Evolutionary conservation across 2,329 filamentous ascomycete genomes (phyloP).

Genomic region (Colletotrichum viniferum): DNA sequence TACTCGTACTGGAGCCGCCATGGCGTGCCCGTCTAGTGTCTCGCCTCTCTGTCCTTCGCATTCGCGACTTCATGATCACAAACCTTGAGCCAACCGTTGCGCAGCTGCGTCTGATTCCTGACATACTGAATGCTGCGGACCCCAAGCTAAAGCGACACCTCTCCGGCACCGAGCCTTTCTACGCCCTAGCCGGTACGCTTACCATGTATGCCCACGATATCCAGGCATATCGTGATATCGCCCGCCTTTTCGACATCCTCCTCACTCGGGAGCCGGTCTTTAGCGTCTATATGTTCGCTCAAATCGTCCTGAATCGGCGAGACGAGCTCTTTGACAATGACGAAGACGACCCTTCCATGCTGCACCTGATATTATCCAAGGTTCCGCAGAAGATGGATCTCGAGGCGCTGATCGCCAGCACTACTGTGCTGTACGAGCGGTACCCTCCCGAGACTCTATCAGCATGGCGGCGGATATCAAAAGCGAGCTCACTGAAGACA

Average conservation of each 20-base stretch:
- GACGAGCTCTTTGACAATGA: slow-evolving; percentile 83
- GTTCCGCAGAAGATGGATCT: slow-evolving; percentile 82
- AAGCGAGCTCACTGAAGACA: slow-evolving; percentile 84
- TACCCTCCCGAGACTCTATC: slow-evolving; percentile 76
- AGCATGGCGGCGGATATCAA: slow-evolving; percentile 75
- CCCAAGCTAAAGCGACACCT: slow-evolving; percentile 75
- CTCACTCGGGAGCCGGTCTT: slow-evolving; percentile 88
- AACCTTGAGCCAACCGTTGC: slow-evolving; percentile 79
- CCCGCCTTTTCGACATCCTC: slow-evolving; percentile 90
- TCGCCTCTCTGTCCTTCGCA: slow-evolving; percentile 86
- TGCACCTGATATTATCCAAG: slow-evolving; percentile 87
- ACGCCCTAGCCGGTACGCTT: slow-evolving; percentile 89
- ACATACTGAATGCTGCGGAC: slow-evolving; percentile 77
- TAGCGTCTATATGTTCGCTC: slow-evolving; percentile 88
- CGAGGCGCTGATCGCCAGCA: slow-evolving; percentile 73
- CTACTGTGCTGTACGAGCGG: slow-evolving; percentile 65
- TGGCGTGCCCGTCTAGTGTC: slow-evolving; percentile 67
- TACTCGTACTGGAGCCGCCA: slow-evolving; percentile 77
- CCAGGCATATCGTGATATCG: slow-evolving; percentile 85
- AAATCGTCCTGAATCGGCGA: slow-evolving; percentile 81
- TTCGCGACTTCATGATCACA: slow-evolving; percentile 97
- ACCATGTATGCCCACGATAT: slow-evolving; percentile 98
- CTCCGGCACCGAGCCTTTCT: slow-evolving; percentile 82
- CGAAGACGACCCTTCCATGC: slow-evolving; percentile 87
- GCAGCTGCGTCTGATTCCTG: slow-evolving; percentile 86